These are phyloP conservation scores for Pseudophaeomoniella oleicola DNA, from an alignment of 2,329 filamentous ascomycete genomes.

Conservation along the genomic window DNA sequence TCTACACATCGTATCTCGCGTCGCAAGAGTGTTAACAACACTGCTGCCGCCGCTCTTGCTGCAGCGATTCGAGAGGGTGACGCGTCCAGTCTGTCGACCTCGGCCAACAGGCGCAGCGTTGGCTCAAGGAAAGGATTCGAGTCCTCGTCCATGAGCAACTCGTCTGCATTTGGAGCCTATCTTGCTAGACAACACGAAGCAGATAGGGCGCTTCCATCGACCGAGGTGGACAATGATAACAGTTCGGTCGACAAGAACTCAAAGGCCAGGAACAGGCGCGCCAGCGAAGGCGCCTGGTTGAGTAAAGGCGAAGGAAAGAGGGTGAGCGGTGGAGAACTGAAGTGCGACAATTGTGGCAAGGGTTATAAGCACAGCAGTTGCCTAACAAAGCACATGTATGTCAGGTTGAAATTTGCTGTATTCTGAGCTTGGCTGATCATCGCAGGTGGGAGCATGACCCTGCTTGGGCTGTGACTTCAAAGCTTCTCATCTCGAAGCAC, in stretches of 20 bases:
- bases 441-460: slow-evolving; percentile 97
- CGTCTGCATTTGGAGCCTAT: slow-evolving; percentile 26
- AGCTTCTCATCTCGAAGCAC: slow-evolving; percentile 96
- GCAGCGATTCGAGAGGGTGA: slow-evolving; percentile 57
- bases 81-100: slow-evolving; percentile 42
- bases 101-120: slow-evolving; percentile 48
- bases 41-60: slow-evolving; percentile 51
- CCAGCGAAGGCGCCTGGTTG: slow-evolving; percentile 77
- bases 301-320: slow-evolving; percentile 68
- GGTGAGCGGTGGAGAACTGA: slow-evolving; percentile 70
- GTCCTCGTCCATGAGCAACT: slow-evolving; percentile 21
- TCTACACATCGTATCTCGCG: slow-evolving; percentile 74
- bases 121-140: slow-evolving; percentile 41
- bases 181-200: slow-evolving; percentile 19
- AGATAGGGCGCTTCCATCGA: slow-evolving; percentile 21
- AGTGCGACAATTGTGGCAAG: slow-evolving; percentile 96
- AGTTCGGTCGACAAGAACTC: slow-evolving; percentile 24
- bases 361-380: slow-evolving; percentile 99
- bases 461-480: slow-evolving; percentile 93
- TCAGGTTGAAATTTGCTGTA: slow-evolving; percentile 23
- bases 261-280: slow-evolving; percentile 43
- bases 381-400: slow-evolving; percentile 99
- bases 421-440: slow-evolving; percentile 19
- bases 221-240: slow-evolving; percentile 21
- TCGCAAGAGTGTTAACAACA: slow-evolving; percentile 78